Conservation (phyloP, 306 rosid species). For the Prunus mira region DNA sequence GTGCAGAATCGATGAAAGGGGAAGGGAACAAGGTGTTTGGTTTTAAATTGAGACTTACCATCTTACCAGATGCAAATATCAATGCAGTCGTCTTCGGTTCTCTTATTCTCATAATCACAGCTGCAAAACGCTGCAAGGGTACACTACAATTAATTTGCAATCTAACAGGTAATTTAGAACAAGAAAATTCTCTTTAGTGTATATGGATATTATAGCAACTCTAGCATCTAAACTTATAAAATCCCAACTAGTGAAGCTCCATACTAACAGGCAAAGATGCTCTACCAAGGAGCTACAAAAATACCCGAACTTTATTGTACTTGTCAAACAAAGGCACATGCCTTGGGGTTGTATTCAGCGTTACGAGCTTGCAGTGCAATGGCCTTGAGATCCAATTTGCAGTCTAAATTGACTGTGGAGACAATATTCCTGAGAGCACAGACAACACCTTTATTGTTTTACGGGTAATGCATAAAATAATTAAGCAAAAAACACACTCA, state of each 20-base stretch:
- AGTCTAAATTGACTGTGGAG: conserved; percentile 90
- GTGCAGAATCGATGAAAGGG: neutral
- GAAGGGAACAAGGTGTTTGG: neutral
- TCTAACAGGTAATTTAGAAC: conserved; percentile 4
- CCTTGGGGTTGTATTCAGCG: conserved; percentile 99
- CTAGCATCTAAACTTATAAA: neutral
- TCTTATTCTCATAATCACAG: conserved; percentile 97
- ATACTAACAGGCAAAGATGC: neutral
- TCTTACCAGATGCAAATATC: conserved; percentile 95
- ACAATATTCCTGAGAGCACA: conserved; percentile 68
- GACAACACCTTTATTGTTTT: neutral
- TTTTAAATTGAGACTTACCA: conserved; percentile 49
- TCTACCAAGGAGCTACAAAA: neutral
- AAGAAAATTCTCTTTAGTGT: neutral
- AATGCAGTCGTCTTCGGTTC: conserved; percentile 96
- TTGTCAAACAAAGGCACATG: conserved; percentile 24
- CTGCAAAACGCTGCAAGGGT: conserved; percentile 84
- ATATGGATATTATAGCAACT: neutral
- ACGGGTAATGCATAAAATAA: neutral
- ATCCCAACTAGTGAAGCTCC: neutral
- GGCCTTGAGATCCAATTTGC: conserved; percentile 88
- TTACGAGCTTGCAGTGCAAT: conserved; percentile 93
- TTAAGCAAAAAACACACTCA: neutral
- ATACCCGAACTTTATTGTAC: neutral
- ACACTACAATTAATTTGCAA: conserved; percentile 1